Base-by-base conservation (phyloP, 306 rosid genomes). In the Prinsepia uniflora region DNA sequence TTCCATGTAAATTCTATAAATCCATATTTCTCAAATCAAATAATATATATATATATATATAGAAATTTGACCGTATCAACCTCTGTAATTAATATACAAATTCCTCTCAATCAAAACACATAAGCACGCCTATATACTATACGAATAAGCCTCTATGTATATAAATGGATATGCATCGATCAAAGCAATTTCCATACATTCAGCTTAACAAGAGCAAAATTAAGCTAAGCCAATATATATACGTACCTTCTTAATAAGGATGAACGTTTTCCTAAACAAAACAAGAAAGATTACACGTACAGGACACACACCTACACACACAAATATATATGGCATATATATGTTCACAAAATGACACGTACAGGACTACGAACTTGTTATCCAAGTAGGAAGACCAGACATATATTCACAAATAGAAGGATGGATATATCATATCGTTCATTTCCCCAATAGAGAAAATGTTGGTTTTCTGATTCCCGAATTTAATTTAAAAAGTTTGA, bases 371-470 rank as follows among this genome's bases (percentile, higher is more conserved):
- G 4, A 17, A 41, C 45, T 18, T n/a, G n/a, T 18, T 10, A 19
- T 11, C 61, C 61, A 22, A 42, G 13, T 60, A 30, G 36, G 36
- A 30, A 30, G 36, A 30, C 36, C 3, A 30, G 36, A 30, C 36
- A 30, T 30, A 30, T 30, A 30, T 30, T 30, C 36, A 2, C 0
- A 30, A 1, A 30, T 30, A 30, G 36, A 30, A 30, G 4, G 36
- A 30, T 30, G 36, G 2, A n/a, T n/a, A n/a, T n/a, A n/a, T n/a
- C 2, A 30, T 30, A 30, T 30, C 36, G 36, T 30, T 30, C 4
- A 58, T 47, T 47, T 46, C 81, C 56, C 22, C 46, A 47, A 54
- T 50, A 41, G 65, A 72, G 9, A 62, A 71, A 15, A 14, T 46
- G 36, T 40, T 47, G 72, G 39, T 47, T 15, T 57, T 30, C 3